A percentile compares a stretch with the other conserved stretches of the same genome.
These are phyloP conservation scores for Colletotrichum sp. DNA, from an alignment of 2,329 filamentous ascomycete genomes.

Conservation along the genomic window DNA sequence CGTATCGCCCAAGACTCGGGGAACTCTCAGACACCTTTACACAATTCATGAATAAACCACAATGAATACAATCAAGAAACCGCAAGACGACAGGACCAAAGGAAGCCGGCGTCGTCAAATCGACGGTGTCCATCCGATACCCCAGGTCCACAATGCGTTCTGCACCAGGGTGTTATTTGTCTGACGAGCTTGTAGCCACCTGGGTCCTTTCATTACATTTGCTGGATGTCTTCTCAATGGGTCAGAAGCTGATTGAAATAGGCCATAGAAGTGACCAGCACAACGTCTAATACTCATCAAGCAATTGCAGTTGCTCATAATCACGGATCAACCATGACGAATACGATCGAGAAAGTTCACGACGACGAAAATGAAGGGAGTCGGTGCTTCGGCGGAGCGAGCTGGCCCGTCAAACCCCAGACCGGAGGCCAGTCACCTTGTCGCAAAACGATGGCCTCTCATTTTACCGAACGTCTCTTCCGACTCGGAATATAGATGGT, in stretches of 20 bases:
- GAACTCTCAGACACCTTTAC: no score
- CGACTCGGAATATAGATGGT: background rate
- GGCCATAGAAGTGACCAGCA: background rate
- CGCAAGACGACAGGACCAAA: background rate
- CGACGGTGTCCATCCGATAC: background rate
- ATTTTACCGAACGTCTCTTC: background rate
- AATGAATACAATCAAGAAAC: background rate
- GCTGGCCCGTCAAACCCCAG: background rate
- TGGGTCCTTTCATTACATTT: rapidly evolving
- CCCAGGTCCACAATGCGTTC: background rate
- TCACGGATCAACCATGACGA: background rate
- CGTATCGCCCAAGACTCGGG: background rate
- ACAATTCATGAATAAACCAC: background rate
- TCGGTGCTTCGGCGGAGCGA: background rate
- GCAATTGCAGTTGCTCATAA: background rate
- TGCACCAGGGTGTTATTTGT: background rate
- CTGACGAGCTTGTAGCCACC: background rate
- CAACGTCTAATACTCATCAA: rapidly evolving
- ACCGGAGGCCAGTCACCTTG: background rate
- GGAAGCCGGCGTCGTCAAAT: background rate
- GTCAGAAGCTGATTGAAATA: background rate
- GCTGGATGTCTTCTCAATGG: background rate
- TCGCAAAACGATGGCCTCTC: background rate
- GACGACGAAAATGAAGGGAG: background rate
- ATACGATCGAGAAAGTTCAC: rapidly evolving